phyloP scores from a whole-genome alignment of 208 protist species.

The Acanthamoeba healyi region DNA sequence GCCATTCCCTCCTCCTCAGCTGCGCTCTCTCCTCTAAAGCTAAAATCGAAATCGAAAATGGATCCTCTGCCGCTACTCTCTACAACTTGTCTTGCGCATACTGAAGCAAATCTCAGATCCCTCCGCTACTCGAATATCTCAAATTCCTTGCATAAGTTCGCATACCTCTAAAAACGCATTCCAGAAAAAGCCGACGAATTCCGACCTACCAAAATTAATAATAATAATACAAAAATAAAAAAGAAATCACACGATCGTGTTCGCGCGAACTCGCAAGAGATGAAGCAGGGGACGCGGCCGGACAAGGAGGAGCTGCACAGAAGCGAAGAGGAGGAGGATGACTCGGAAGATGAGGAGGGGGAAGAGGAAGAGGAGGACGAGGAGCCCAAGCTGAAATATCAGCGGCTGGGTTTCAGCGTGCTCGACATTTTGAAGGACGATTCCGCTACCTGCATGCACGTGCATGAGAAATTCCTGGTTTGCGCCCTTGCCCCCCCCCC shows the following conservation, averaged over 20 bases:
- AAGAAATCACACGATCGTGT: background rate
- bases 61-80: background rate
- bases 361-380: conserved; percentile 63
- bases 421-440: conserved; percentile 73
- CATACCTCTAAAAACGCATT: too few relatives aligned
- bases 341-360: background rate
- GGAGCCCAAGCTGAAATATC: conserved; percentile 75
- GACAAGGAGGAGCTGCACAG: background rate
- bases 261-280: background rate
- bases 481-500: background rate
- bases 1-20: background rate
- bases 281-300: conserved; percentile 10
- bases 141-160: background rate
- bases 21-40: too few relatives aligned
- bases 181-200: background rate
- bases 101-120: background rate
- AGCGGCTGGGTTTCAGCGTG: conserved; percentile 71
- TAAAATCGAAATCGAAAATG: background rate
- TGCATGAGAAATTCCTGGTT: conserved; percentile 74
- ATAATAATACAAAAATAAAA: background rate
- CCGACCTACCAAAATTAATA: background rate
- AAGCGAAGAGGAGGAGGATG: conserved; percentile 45
- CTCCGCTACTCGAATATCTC: background rate
- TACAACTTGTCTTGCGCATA: background rate
- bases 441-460: conserved; percentile 64